Base-by-base conservation (phyloP, 768 basidiomycete genomes). In the Auricularia sp. region DNA sequence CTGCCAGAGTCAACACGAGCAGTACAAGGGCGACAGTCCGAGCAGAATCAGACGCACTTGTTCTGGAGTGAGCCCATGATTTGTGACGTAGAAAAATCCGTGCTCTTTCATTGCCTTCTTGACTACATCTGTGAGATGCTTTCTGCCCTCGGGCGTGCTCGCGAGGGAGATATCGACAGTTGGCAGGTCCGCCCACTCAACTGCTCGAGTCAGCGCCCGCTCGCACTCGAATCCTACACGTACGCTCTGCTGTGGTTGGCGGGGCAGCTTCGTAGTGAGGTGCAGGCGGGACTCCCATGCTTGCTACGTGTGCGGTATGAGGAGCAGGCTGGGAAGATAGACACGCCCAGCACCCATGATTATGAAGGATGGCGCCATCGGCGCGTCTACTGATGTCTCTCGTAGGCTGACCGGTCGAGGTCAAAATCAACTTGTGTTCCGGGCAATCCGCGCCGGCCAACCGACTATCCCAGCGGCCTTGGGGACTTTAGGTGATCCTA, bases 1-100 rank as follows among this genome's bases (percentile, higher is more conserved):
- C 75, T 75, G 33, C n/a, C 45, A 54, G 36, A 14, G 42, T n/a
- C 16, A 61, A 44, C 16, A 14, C 47, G 47, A 10, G 47, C 5
- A 42, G 13, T 51, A 18, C 47, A 29, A 29, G 2, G 29, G 29
- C 29, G 29, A 29, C 29, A 29, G 29, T 29, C 29, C 29, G 29
- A 29, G 29, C 29, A 29, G 14, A 21, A 16, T 63, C 21, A 39
- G 3, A 39, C 62, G 56, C 63, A 73, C 75, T 39, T 65, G 72
- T 61, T 75, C 71, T 3, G 67, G 51, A 6, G 62, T 42, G 54
- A 76, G 71, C 2, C 72, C 76, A 63, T 77, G 76, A 18, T 73
- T 73, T 10, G 73, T 70, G 18, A 77, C 75, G 62, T 77, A 76
- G 65, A 77, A 76, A 65, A 77, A 77, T 8, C 75, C 76, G 65